These are phyloP conservation scores for Diaporthe caulivora DNA, from an alignment of 2,329 filamentous ascomycete genomes.

Conservation along the genomic window DNA sequence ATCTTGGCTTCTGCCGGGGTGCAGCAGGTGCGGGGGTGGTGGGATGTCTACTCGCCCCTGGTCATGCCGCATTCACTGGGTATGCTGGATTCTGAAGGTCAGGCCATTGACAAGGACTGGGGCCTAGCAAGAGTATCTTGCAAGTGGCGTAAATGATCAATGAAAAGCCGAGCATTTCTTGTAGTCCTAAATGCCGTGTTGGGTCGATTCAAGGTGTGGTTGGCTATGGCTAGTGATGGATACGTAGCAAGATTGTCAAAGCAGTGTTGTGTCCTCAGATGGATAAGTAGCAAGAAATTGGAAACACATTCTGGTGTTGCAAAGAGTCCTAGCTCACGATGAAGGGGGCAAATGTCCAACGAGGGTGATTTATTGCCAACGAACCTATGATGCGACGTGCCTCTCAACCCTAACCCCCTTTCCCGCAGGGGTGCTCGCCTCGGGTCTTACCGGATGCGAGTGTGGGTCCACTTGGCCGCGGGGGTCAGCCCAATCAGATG, in stretches of 20 bases:
- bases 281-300: too few relatives aligned
- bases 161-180: not conserved
- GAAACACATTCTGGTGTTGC: too few relatives aligned
- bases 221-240: not conserved
- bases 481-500: conserved; percentile 37
- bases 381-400: too few relatives aligned
- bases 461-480: conserved; percentile 20
- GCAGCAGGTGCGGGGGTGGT: not conserved
- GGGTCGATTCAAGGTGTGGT: not conserved
- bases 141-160: not conserved
- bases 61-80: not conserved
- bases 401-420: not conserved
- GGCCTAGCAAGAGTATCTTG: not conserved
- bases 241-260: not conserved
- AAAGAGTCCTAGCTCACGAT: too few relatives aligned
- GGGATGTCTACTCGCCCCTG: not conserved
- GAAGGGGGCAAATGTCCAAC: too few relatives aligned
- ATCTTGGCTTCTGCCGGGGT: not conserved
- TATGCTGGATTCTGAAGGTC: not conserved
- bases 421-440: not conserved
- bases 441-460: conserved; percentile 30
- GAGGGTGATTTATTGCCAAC: too few relatives aligned
- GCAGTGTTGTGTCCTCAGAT: too few relatives aligned
- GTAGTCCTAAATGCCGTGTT: not conserved
- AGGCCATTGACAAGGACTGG: not conserved